Base-by-base conservation (phyloP, 2,329 filamentous ascomycete genomes). In the Calonectria leucothoes region DNA sequence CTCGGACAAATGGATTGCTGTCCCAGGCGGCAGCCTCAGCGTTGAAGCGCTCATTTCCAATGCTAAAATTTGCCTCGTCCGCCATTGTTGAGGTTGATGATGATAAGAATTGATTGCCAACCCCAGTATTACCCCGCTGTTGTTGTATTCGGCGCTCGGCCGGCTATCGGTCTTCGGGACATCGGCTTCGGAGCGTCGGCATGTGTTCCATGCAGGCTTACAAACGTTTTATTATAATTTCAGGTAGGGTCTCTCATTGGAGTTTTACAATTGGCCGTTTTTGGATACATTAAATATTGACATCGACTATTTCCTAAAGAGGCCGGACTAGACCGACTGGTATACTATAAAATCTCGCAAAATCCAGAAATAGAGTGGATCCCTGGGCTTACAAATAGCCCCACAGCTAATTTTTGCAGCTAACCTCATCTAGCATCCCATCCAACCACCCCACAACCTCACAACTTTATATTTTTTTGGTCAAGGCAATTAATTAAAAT, bases 1-100 rank as follows among this genome's bases (percentile, higher is more conserved):
- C 86, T 42, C 88, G 85, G 17, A 90, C 87, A 55, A 86, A 85
- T 0, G 87, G 86, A 75, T 91, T 90, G 48, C 80, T 83, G 78
- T 91, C 89, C 89, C 89, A 91, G 25, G 83, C 84, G 5, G 86
- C 85, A 1, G 90, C 89, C 80, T 90, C 88, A 49, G 84, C 82
- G 76, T 88, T 90, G 85, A 91, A 92, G 66, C 89, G 88, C 8
- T 75, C 69, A 39, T 59, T 77, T 61, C 63, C 33, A 1, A n/a
- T 23, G 39, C 7, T 64, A n/a, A 61, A 61, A 39, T 27, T 39
- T 10, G 33, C 5, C 14, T 39, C 35, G 33, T 59, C 55, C 4
- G 55, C 37, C 55, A 61, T 61, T 61, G 6, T 29, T 61, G 55
- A 29, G 8, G 7, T 39, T 39, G 33, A 61, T 8, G 15, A 59